These are phyloP conservation scores for Oidium heveae DNA, from an alignment of 2,329 filamentous ascomycete species.

Conservation along the genomic window DNA sequence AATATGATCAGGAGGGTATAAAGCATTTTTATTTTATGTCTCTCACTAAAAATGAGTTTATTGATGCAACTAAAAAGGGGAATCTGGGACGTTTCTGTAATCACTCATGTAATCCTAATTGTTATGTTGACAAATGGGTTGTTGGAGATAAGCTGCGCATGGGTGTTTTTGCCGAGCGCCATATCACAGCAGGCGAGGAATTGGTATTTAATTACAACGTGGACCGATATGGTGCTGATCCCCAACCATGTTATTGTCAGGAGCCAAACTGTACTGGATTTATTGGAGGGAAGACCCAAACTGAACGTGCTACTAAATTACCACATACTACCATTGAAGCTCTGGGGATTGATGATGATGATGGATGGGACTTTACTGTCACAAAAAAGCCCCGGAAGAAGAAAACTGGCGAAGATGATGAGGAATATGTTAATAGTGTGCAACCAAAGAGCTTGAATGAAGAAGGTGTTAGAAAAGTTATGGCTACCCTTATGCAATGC, in stretches of 20 bases:
- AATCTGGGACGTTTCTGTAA: conserved; percentile 96
- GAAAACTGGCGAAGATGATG: conserved; percentile 73
- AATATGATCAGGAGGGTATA: conserved; percentile 90
- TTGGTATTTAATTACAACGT: conserved; percentile 99
- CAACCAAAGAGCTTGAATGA: conserved; percentile 58
- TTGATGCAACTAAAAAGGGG: conserved; percentile 90
- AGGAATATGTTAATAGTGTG: conserved; percentile 83
- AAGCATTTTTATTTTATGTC: conserved; percentile 99
- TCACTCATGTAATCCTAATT: conserved; percentile 96
- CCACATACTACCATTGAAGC: conserved; percentile 79
- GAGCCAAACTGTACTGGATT: conserved; percentile 88
- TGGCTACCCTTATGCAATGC: conserved; percentile 90
- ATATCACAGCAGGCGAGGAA: conserved; percentile 72
- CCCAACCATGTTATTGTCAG: conserved; percentile 88
- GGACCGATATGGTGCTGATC: conserved; percentile 87
- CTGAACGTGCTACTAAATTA: conserved; percentile 78
- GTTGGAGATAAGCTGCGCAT: conserved; percentile 92
- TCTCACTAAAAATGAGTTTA: conserved; percentile 82
- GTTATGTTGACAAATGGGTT: conserved; percentile 98
- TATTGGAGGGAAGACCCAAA: conserved; percentile 94
- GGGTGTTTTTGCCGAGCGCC: conserved; percentile 86
- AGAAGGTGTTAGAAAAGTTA: conserved; percentile 71
- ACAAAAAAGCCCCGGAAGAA: conserved; percentile 83
- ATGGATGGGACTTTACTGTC: conserved; percentile 76
- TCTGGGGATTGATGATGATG: conserved; percentile 76